phyloP scores from a whole-genome alignment of 2,329 filamentous ascomycete species.

The Penicillium hordei region DNA sequence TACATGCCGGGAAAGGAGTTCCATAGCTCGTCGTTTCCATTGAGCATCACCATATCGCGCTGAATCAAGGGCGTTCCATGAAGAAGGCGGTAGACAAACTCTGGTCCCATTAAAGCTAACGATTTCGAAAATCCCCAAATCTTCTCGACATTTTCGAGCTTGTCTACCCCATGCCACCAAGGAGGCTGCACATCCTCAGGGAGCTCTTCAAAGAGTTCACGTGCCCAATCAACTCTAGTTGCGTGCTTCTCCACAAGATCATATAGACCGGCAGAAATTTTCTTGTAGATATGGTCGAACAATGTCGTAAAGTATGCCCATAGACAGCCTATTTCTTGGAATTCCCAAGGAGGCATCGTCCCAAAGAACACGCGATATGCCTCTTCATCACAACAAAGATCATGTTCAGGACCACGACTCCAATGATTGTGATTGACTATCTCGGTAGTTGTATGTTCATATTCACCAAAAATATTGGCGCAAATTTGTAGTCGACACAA shows the following conservation, averaged over 20 bases:
- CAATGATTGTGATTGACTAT: too few relatives aligned
- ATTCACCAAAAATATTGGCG: slow-evolving; percentile 16
- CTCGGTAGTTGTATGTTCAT: too few relatives aligned
- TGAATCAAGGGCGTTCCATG: slow-evolving; percentile 1
- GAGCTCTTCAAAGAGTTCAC: background rate
- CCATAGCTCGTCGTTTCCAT: background rate
- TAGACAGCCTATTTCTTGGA: slow-evolving; percentile 23
- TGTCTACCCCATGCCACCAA: background rate
- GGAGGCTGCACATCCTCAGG: background rate
- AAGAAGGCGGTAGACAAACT: slow-evolving; percentile 17
- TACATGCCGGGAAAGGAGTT: background rate
- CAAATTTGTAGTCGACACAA: slow-evolving; percentile 22
- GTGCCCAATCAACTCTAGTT: too few relatives aligned
- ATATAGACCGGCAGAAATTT: background rate
- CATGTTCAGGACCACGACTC: too few relatives aligned
- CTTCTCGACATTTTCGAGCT: too few relatives aligned
- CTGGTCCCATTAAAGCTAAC: slow-evolving; percentile 15
- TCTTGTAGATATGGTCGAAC: background rate
- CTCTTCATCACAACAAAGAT: background rate
- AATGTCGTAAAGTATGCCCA: background rate
- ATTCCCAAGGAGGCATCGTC: slow-evolving; percentile 24
- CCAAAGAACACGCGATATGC: slow-evolving; percentile 20
- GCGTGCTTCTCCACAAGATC: background rate
- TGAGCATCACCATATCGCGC: slow-evolving; percentile 16
- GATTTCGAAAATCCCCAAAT: background rate